A percentile compares a stretch with the other conserved stretches of the same genome.
phyloP scores from a whole-genome alignment of 2,329 filamentous ascomycete species.

The Torrubiella hemipterigena region DNA sequence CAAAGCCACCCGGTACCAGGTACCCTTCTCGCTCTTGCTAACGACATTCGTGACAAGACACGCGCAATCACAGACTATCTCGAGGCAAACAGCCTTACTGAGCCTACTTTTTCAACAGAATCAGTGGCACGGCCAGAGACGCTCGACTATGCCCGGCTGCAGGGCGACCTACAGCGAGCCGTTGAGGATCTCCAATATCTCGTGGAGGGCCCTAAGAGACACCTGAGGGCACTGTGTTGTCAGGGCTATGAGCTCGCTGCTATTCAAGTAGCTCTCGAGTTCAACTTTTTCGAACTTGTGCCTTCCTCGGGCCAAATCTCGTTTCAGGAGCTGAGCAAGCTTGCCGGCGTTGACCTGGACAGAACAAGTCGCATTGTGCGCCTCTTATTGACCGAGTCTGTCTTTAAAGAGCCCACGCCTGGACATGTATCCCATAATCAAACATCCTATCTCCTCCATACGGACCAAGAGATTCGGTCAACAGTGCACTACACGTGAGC shows the following conservation, averaged over 20 bases:
- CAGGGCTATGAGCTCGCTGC: conserved; percentile 11
- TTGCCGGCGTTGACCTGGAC: conserved; percentile 12
- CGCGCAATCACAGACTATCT: conserved; percentile 3
- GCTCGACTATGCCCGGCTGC: conserved; percentile 4
- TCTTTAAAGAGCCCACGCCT: conserved; percentile 12
- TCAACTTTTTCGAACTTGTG: conserved; percentile 14
- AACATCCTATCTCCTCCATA: conserved; percentile 3
- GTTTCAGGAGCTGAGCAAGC: conserved; percentile 10
- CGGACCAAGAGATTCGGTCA: conserved; percentile 10
- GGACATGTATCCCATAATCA: conserved; percentile 10
- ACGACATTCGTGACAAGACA: conserved; percentile 6
- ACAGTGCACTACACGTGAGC: conserved; percentile 5
- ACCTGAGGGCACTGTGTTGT: conserved; percentile 1
- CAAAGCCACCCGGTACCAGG: too few species aligned
- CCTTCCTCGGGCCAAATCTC: conserved; percentile 9
- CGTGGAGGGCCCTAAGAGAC: conserved; percentile 5
- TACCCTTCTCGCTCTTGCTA: conserved; percentile 4
- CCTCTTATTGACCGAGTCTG: conserved; percentile 11
- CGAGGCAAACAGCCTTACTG: conserved; percentile 1
- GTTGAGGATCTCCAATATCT: conserved; percentile 8
- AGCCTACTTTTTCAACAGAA: conserved; percentile 2
- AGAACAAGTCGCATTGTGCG: conserved; percentile 11
- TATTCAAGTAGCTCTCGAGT: conserved; percentile 13
- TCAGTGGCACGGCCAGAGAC: conserved; percentile 1
- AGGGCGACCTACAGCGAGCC: conserved; percentile 2